These are phyloP conservation scores for Coemansia sp. DNA, from an alignment of 192 early-diverging fungal species.

Conservation along the genomic window DNA sequence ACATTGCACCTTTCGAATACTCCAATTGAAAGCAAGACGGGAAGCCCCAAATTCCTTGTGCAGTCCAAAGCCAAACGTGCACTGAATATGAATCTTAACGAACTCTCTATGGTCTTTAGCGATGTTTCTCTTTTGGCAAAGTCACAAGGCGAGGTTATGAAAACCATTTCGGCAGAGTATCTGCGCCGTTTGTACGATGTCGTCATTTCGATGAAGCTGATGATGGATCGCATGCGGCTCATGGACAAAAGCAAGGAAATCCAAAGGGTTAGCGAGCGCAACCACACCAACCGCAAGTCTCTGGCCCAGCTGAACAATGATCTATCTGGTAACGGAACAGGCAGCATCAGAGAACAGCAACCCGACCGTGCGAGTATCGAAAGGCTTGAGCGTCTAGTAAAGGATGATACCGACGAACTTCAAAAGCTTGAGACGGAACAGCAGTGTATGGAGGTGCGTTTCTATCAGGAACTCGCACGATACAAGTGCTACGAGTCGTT, in stretches of 20 bases:
- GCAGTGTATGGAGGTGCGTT: slow-evolving; percentile 45
- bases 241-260: slow-evolving; percentile 41
- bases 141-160: slow-evolving; percentile 55
- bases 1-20: slow-evolving; percentile 37
- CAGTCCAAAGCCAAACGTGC: slow-evolving; percentile 38
- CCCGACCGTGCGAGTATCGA: slow-evolving; percentile 40
- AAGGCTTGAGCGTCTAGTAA: slow-evolving; percentile 40
- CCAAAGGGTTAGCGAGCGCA: slow-evolving; percentile 45
- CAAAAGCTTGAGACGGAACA: slow-evolving; percentile 46
- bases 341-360: not conserved
- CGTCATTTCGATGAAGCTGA: slow-evolving; percentile 54
- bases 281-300: slow-evolving; percentile 27
- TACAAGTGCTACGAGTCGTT: slow-evolving; percentile 56
- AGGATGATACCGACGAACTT: slow-evolving; percentile 45
- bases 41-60: slow-evolving; percentile 37
- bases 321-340: slow-evolving; percentile 3
- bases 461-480: slow-evolving; percentile 52
- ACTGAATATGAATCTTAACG: slow-evolving; percentile 42
- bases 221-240: slow-evolving; percentile 54
- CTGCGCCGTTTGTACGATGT: slow-evolving; percentile 53
- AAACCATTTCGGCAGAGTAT: slow-evolving; percentile 52
- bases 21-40: slow-evolving; percentile 36
- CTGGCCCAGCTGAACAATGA: slow-evolving; percentile 32
- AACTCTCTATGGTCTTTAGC: slow-evolving; percentile 53
- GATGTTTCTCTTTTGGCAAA: slow-evolving; percentile 48